Evolutionary conservation across 2,329 filamentous ascomycete species (phyloP), one percentile per base, ranked within the genome.

Genomic region (Fusarium torulosum): DNA sequence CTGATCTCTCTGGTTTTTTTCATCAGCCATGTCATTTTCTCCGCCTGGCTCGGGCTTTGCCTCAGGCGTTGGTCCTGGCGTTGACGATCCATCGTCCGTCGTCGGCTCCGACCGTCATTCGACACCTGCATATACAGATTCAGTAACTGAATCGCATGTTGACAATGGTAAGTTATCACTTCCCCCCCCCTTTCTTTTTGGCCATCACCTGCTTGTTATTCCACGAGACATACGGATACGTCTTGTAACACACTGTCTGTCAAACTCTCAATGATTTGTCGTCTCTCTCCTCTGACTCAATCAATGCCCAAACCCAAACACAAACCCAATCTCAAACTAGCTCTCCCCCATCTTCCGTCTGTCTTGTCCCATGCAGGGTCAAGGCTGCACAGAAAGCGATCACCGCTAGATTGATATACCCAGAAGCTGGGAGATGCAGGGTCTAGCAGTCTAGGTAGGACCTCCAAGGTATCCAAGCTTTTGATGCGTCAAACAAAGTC

Each of bases 341-440:
- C 42, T 27, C 11, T 56, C 43, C 31, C 21, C 44, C 62, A 54
- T 59, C 41, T 66, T 54, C 31, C 4, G 11, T 33, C 29, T 35
- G 25, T 53, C 43, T 66, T 37, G 20, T 27, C 51, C 51, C 43
- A 59, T 50, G 61, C 65, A 68, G 55, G 65, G 65, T 66, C 65
- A 68, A 55, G 60, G 65, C 64, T 67, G 59, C 51, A 47, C 64
- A 61, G 25, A 41, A 41, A 38, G 31, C 55, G 60, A 68, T 52
- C 65, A 68, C 65, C 65, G 65, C 66, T 53, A 66, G 65, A 68
- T 66, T 68, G 37, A 62, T 41, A 37, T 66, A 53, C 52, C 60
- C 55, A 65, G 57, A 62, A 43, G 43, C 55, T 62, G 55, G 60
- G 57, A 68, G 57, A 33, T 60, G 55, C 66, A 69, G 55, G 66